These are phyloP conservation scores for Pueraria montana DNA, from an alignment of 306 rosid genomes.

Conservation along the genomic window DNA sequence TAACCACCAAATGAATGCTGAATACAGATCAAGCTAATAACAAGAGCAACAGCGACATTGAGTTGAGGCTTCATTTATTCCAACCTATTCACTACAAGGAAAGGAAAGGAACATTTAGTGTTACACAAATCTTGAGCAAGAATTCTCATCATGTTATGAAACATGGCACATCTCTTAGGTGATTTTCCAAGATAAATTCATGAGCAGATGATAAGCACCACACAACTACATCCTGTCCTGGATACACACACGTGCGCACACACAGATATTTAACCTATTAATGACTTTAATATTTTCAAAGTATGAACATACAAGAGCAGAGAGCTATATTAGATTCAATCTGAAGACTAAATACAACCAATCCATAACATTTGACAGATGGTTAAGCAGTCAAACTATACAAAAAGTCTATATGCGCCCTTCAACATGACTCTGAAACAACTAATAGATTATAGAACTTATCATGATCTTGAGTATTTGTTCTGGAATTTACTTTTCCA, in stretches of 20 bases:
- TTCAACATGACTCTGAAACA: constrained; percentile 32
- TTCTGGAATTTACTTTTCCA: constrained; percentile 24
- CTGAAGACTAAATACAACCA: constrained; percentile 34
- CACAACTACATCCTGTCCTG: not conserved
- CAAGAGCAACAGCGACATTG: constrained; percentile 60
- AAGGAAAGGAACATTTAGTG: constrained; percentile 36
- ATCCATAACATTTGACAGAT: constrained; percentile 7
- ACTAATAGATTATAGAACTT: constrained; percentile 4
- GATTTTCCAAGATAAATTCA: constrained; percentile 34
- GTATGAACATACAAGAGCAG: constrained; percentile 13
- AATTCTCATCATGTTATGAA: constrained; percentile 36
- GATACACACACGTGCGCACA: not conserved
- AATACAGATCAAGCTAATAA: constrained; percentile 69
- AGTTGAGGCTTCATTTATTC: constrained; percentile 73
- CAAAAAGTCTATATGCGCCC: not conserved
- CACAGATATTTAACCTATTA: not conserved
- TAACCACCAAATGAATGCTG: constrained; percentile 77
- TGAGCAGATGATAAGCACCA: constrained; percentile 31
- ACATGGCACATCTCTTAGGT: constrained; percentile 22
- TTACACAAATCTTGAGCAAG: constrained; percentile 28
- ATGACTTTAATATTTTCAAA: not conserved
- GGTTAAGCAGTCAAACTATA: constrained; percentile 1
- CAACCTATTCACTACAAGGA: constrained; percentile 46
- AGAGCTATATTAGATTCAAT: constrained; percentile 19
- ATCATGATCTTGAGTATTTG: not conserved